Base-by-base conservation (phyloP, 345 rosid species). In the Aquilaria malaccensis region DNA sequence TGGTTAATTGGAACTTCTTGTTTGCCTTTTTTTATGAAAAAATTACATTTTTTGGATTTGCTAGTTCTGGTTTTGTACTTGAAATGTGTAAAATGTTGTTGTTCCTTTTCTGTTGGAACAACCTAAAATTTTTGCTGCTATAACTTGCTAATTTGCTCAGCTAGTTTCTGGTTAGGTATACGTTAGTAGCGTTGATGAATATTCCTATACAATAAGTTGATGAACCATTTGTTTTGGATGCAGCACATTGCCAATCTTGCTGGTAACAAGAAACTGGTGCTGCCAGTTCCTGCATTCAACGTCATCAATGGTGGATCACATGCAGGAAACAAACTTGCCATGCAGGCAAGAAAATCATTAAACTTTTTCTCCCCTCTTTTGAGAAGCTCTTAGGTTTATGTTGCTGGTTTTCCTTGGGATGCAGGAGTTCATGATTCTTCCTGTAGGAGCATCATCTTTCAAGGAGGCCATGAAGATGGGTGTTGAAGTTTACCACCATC, bases 391-490 rank as follows among this genome's bases (percentile, higher is more conserved):
- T 33, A 22, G 9, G 13, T n/a, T 41, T 15, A 3, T 53, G 53
- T 33, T 61, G 45, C 56, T 73, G 33, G 32, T 31, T 10, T 31
- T 22, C 11, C 53, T 31, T 10, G 45, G 31, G 55, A 30, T 70
- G 46, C 74, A 93, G 95, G 99, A 93, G 77, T 93, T 93, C 76
- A 93, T 93, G 98, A 93, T 93, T 70, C 96, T 93, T 55, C 98
- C 97, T 52, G 80, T 86, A 15, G 94, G 98, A 48, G 98, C 98
- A 48, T 76, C 87, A 41, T 81, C 89, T 65, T 93, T 89, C 76
- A 93, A 82, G 51, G 97, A 94, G 79, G 96, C 96, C 76, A 94
- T 94, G 99, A 90, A 94, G 82, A 94, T 94, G 95, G 99, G 99
- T 59, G 92, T 83, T 32, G 97, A 94, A 80, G 89, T 94, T 29